Percentiles rank a stretch among this genome's conserved stretches.
Evolutionary conservation across 2,329 filamentous ascomycete genomes (phyloP).

Genomic region (Colletotrichum musae): DNA sequence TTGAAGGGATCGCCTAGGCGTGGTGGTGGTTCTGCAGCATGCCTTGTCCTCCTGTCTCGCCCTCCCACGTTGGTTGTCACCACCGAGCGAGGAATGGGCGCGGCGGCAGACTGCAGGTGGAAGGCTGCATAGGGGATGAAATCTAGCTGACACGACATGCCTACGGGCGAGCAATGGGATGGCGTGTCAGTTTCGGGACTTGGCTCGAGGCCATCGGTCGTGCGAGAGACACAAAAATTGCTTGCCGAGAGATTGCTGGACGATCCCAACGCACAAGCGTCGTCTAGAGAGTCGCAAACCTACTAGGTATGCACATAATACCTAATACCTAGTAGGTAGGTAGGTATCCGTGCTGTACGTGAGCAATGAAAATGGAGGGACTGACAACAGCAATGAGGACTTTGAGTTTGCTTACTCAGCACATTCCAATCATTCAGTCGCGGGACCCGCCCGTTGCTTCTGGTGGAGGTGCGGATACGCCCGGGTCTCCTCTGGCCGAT

Average conservation of each 20-base stretch:
- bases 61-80: constrained; percentile 17
- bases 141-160: constrained; percentile 21
- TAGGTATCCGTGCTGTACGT: not conserved
- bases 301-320: not conserved
- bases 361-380: no score
- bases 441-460: constrained; percentile 13
- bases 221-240: constrained; percentile 24
- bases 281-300: not conserved
- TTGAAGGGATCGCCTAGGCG: constrained; percentile 14
- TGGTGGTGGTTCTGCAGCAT: not conserved
- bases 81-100: constrained; percentile 4
- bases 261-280: constrained; percentile 21
- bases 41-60: constrained; percentile 13
- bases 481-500: constrained; percentile 24
- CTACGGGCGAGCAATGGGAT: constrained; percentile 5
- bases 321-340: not conserved
- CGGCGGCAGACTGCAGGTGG: constrained; percentile 17
- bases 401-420: no score
- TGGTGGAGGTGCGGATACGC: constrained; percentile 32
- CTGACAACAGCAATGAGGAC: no score
- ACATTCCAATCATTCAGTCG: not conserved
- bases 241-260: constrained; percentile 13
- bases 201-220: constrained; percentile 12
- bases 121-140: constrained; percentile 21
- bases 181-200: constrained; percentile 19